Percentiles rank a stretch among this genome's conserved stretches.
Conservation (phyloP, 2,329 filamentous ascomycete genomes). For the Fusarium coicis region DNA sequence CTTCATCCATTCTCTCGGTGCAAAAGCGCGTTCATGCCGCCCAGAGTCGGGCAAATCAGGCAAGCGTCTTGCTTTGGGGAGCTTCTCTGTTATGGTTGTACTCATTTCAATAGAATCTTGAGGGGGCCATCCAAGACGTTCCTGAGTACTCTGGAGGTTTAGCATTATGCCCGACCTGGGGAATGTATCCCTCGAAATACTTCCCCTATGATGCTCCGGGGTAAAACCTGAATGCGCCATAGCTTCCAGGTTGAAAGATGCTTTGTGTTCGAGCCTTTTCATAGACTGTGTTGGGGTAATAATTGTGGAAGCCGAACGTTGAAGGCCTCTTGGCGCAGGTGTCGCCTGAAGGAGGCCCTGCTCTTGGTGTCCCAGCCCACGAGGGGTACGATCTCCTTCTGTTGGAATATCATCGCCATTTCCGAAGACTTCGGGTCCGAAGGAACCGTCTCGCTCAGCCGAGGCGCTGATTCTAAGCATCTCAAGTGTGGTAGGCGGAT, state of each 20-base stretch:
- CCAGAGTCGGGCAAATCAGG: not conserved
- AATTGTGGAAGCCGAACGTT: conserved; percentile 22
- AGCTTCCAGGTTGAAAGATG: conserved; percentile 26
- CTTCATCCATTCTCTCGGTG: conserved; percentile 19
- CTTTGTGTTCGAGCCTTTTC: conserved; percentile 9
- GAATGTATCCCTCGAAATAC: not conserved
- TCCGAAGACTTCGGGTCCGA: not conserved
- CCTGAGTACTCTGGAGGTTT: conserved; percentile 23
- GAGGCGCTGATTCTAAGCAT: conserved; percentile 3
- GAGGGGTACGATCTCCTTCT: conserved; percentile 5
- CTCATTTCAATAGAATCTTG: not conserved
- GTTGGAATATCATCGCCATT: not conserved
- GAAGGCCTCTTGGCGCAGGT: conserved; percentile 13
- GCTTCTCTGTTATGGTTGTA: not conserved
- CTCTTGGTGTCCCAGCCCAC: conserved; percentile 3
- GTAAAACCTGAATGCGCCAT: conserved; percentile 37
- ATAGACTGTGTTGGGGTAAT: conserved; percentile 38
- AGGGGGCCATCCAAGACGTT: conserved; percentile 14
- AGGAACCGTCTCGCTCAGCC: not conserved
- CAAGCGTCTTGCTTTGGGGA: conserved; percentile 4
- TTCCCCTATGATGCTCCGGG: conserved; percentile 21
- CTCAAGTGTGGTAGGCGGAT: conserved; percentile 3
- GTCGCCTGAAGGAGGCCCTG: not conserved
- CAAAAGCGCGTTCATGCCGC: conserved; percentile 4
- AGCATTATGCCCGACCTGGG: conserved; percentile 28